These are phyloP conservation scores for Hericium erinaceus DNA, from an alignment of 768 basidiomycete species.

Conservation along the genomic window DNA sequence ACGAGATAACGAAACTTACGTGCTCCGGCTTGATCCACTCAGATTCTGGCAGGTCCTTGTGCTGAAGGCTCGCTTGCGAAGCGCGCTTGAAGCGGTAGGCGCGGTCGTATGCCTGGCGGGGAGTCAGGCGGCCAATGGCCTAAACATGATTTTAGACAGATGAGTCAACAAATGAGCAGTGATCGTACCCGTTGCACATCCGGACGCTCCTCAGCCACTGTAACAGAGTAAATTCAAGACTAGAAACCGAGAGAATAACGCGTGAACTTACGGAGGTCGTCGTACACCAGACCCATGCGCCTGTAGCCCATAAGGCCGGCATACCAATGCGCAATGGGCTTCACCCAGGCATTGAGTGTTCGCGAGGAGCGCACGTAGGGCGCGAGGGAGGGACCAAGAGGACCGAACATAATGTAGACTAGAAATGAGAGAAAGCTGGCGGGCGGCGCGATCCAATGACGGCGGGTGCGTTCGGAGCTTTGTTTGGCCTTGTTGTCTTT, in stretches of 20 bases:
- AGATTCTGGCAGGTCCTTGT: conserved; percentile 71
- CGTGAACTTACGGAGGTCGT: conserved; percentile 75
- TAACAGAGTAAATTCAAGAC: not conserved
- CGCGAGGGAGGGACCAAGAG: conserved; percentile 69
- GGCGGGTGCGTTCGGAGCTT: conserved; percentile 18
- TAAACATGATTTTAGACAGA: conserved; percentile 20
- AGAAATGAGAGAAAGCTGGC: conserved; percentile 4
- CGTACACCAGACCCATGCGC: conserved; percentile 82
- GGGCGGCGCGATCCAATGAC: not conserved
- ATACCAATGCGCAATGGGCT: conserved; percentile 79
- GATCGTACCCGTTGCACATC: conserved; percentile 66
- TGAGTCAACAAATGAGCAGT: not conserved
- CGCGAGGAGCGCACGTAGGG: conserved; percentile 63
- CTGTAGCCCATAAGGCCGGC: conserved; percentile 76
- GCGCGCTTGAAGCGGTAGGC: conserved; percentile 83
- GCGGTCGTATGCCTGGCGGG: conserved; percentile 80
- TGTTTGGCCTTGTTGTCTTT: conserved; percentile 38
- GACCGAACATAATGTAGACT: conserved; percentile 33
- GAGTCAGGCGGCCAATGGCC: conserved; percentile 79
- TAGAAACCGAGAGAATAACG: conserved; percentile 5
- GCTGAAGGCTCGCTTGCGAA: conserved; percentile 68
- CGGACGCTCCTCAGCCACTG: conserved; percentile 70
- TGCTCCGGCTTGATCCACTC: conserved; percentile 71
- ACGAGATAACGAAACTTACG: conserved; percentile 35
- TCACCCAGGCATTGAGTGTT: conserved; percentile 56